Evolutionary conservation across 2,329 filamentous ascomycete species (phyloP).

Genomic region (Tothia fuscella): DNA sequence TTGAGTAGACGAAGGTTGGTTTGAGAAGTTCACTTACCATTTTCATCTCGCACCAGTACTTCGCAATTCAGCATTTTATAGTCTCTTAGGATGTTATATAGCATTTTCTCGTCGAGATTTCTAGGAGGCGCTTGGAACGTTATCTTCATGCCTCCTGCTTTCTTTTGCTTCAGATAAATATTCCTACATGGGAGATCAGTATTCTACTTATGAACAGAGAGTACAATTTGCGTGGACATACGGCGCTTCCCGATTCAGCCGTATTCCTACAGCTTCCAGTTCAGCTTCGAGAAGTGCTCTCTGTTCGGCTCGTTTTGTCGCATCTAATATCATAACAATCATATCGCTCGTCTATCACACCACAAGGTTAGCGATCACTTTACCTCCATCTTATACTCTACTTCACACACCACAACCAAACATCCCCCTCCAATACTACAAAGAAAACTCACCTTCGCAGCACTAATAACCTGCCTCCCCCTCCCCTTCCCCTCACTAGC

Average conservation of each 20-base stretch:
- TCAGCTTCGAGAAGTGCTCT: slow-evolving; percentile 80
- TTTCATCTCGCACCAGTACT: slow-evolving; percentile 86
- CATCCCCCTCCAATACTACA: background rate
- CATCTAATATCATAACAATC: slow-evolving; percentile 93
- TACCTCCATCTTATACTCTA: too few species aligned
- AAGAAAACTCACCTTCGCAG: slow-evolving; percentile 58
- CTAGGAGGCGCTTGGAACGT: slow-evolving; percentile 87
- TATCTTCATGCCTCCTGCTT: slow-evolving; percentile 97
- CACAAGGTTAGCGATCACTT: too few species aligned
- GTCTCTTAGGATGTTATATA: slow-evolving; percentile 93
- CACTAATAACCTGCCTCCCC: slow-evolving; percentile 91
- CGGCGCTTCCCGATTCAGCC: slow-evolving; percentile 84
- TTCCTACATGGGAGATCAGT: slow-evolving; percentile 54
- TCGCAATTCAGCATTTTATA: slow-evolving; percentile 99
- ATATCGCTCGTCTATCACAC: slow-evolving; percentile 68
- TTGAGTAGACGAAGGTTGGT: too few species aligned
- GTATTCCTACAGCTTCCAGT: slow-evolving; percentile 86
- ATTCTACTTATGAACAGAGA: slow-evolving; percentile 4
- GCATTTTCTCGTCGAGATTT: slow-evolving; percentile 89
- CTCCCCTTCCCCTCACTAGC: slow-evolving; percentile 91
- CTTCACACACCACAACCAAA: too few species aligned
- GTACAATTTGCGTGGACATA: slow-evolving; percentile 41
- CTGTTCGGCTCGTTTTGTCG: slow-evolving; percentile 93
- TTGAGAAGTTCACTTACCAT: slow-evolving; percentile 41
- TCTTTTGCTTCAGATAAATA: slow-evolving; percentile 93